Percentiles rank a stretch among this genome's conserved stretches.
These are phyloP conservation scores for Inonotus hispidus DNA, from an alignment of 1,284 basidiomycete genomes.

Conservation along the genomic window DNA sequence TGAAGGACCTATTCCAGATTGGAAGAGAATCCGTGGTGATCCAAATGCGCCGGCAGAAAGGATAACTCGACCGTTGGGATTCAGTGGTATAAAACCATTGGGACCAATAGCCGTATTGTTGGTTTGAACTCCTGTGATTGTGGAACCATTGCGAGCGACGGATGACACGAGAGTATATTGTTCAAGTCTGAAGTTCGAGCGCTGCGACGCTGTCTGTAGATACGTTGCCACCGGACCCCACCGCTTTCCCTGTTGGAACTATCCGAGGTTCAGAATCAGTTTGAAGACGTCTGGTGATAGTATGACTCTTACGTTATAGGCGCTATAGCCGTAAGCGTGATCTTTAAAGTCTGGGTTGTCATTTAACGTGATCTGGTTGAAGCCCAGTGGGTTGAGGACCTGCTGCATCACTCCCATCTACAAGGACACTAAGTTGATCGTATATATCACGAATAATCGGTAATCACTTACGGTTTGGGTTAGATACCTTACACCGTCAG, in stretches of 20 bases:
- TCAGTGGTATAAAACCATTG: slow-evolving; percentile 50
- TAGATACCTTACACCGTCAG: slow-evolving; percentile 56
- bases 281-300: neutral
- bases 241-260: slow-evolving; percentile 56
- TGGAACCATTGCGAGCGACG: slow-evolving; percentile 52
- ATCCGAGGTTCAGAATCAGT: neutral
- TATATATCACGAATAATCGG: neutral
- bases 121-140: slow-evolving; percentile 55
- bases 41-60: slow-evolving; percentile 54
- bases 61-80: slow-evolving; percentile 52
- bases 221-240: slow-evolving; percentile 57
- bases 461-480: slow-evolving; percentile 32
- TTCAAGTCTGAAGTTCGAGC: slow-evolving; percentile 48
- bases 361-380: slow-evolving; percentile 49
- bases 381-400: slow-evolving; percentile 44
- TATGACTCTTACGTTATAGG: slow-evolving; percentile 38
- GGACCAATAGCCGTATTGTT: slow-evolving; percentile 52
- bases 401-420: slow-evolving; percentile 36
- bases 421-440: neutral
- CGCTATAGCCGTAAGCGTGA: slow-evolving; percentile 52
- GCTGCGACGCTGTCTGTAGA: slow-evolving; percentile 47
- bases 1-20: slow-evolving; percentile 55
- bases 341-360: slow-evolving; percentile 50
- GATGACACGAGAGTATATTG: slow-evolving; percentile 45
- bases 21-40: slow-evolving; percentile 54